Conservation (phyloP, 2,329 filamentous ascomycete species). For the Aureobasidium vineae region DNA sequence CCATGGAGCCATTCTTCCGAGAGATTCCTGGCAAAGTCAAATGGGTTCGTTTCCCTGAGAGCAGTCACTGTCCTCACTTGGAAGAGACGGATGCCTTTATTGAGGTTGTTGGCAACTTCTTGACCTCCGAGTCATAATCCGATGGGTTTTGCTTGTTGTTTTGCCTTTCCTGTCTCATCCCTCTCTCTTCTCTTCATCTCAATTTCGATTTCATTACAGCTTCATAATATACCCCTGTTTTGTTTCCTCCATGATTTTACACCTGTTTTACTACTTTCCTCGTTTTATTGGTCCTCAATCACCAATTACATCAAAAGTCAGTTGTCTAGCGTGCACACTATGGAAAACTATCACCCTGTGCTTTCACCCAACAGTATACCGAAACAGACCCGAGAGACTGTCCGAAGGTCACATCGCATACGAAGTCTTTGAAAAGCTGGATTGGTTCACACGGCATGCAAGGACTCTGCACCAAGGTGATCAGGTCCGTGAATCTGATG, state of each 20-base stretch:
- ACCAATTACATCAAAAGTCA: too few species aligned
- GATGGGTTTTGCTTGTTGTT: neutral
- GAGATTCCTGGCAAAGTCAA: conserved; percentile 42
- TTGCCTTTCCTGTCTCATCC: neutral
- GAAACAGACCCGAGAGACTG: too few species aligned
- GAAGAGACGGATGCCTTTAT: conserved; percentile 44
- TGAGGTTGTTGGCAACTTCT: conserved; percentile 39
- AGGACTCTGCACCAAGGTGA: too few species aligned
- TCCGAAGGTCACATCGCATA: too few species aligned
- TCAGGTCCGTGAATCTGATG: too few species aligned
- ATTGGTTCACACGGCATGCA: too few species aligned
- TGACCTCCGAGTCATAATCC: conserved; percentile 28
- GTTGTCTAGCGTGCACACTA: too few species aligned
- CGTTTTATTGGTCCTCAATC: too few species aligned
- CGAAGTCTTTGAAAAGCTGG: too few species aligned
- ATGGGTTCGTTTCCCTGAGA: conserved; percentile 42
- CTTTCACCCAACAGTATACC: too few species aligned
- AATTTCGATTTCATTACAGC: neutral
- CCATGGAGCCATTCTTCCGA: conserved; percentile 40
- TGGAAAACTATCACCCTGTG: too few species aligned
- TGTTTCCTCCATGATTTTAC: neutral
- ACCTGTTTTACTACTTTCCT: neutral
- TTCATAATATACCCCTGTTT: conserved; percentile 14
- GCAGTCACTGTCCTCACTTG: conserved; percentile 40
- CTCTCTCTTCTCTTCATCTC: neutral